Evolutionary conservation across 2,329 filamentous ascomycete species (phyloP), one percentile per base, ranked within the genome.

Genomic region (Teratosphaeria pseudoeucalypti): DNA sequence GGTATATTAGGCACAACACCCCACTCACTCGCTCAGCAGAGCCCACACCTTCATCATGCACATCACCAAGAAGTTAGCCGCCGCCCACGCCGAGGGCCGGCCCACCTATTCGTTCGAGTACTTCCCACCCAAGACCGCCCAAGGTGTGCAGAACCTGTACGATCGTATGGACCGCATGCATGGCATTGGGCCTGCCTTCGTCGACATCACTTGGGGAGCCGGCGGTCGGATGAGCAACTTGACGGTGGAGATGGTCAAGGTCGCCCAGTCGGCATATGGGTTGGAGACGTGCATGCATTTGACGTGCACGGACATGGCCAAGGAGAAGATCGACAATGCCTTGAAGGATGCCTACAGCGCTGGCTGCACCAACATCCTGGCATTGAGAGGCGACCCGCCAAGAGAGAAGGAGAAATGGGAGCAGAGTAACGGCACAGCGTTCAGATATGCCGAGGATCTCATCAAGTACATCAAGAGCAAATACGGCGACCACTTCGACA

Each of bases 81-180:
- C 92, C 68, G 86, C 92, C 75, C 85, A 91, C 76, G 82, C 83
- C 77, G 85, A 86, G 70, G 85, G 86, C 73, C 84, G 88, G 70
- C 88, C 92, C 60, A 94, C 91, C 72, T 96, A 96, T 81, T 99
- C 94, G 61, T 99, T 99, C 79, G 94, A 99, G 76, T 99, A 96
- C 81, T 99, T 99, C 77, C 94, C 94, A 57, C 94, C 94, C 47
- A 99, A 99, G 80, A 99, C 94, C 7, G 88, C 90, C 11, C 90
- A 94, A 78, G 94, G 94, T 81, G 92, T 99, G 12, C 94, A 99
- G 78, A 99, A 99, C 75, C 86, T 99, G 60, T 99, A 99, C 81
- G 94, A 99, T 69, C 90, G 94, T 68, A 97, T 99, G 89, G 94
- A 99, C 77, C 91, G 92, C 77, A 99, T 99, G 94, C 91, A 96